Evolutionary conservation across 768 basidiomycete species (phyloP).

Genomic region (Phylloporus sp.): DNA sequence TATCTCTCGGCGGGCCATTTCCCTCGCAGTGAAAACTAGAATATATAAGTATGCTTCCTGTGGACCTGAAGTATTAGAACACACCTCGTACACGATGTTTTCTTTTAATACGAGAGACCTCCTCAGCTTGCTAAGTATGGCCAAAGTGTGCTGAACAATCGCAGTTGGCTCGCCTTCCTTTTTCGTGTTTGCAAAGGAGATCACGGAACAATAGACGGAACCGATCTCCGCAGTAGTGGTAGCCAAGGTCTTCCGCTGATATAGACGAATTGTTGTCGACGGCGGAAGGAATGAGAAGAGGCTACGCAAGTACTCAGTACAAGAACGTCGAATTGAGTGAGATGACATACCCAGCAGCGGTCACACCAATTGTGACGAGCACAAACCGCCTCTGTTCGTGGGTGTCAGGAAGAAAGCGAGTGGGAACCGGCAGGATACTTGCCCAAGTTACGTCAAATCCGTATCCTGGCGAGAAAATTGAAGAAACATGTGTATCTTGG

Average conservation of each 20-base stretch:
- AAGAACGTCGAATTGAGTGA: background rate
- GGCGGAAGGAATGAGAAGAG: slow-evolving; percentile 72
- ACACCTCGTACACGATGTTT: slow-evolving; percentile 67
- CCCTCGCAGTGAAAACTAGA: slow-evolving; percentile 70
- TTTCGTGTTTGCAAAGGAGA: slow-evolving; percentile 65
- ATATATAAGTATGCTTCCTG: background rate
- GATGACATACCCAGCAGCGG: slow-evolving; percentile 67
- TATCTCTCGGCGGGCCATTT: slow-evolving; percentile 81
- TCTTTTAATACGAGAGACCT: slow-evolving; percentile 51
- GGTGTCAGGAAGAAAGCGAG: background rate
- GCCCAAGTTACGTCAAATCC: slow-evolving; percentile 76
- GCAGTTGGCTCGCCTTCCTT: slow-evolving; percentile 46
- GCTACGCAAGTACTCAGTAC: slow-evolving; percentile 31
- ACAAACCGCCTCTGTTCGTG: slow-evolving; percentile 55
- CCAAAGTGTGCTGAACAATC: slow-evolving; percentile 64
- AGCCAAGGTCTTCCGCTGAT: slow-evolving; percentile 67
- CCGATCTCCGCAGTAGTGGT: slow-evolving; percentile 68
- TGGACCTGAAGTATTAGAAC: slow-evolving; percentile 9
- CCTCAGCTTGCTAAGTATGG: slow-evolving; percentile 70
- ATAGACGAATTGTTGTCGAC: slow-evolving; percentile 68
- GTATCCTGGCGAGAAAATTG: slow-evolving; percentile 51
- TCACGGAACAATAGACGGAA: slow-evolving; percentile 67
- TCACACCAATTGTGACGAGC: slow-evolving; percentile 67
- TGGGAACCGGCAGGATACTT: slow-evolving; percentile 8
- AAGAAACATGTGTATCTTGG: slow-evolving; percentile 48